Base-by-base conservation (phyloP, 108 stramenopile genomes). In the Aurantiochytrium sp. region DNA sequence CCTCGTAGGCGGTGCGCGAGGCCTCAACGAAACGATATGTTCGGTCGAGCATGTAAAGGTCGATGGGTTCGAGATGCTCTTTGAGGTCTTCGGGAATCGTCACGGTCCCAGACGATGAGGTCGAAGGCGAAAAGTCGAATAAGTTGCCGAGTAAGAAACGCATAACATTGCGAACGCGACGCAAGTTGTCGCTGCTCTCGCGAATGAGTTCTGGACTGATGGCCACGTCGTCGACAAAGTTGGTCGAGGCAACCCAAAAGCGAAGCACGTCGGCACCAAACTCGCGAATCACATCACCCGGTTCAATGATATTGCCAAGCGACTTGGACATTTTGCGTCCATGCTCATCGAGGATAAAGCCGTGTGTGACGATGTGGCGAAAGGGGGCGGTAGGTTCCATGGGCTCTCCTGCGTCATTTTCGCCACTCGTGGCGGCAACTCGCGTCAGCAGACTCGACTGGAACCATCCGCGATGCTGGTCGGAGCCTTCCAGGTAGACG, bases 311-410 rank as follows among this genome's bases (percentile, higher is more conserved):
- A 91, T 99, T 99, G 5, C 99, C 99, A 45, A 99, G 88, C 88
- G 94, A 93, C 92, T 99, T 99, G 91, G 96, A 96, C 99, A 99
- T 99, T 92, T 99, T 99, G 90, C 96, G 96, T 19, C 98, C 99
- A 90, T 98, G 97, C 91, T 98, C 98, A 90, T 99, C 99, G 53
- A 98, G 92, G 5, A 98, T 97, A 90, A 99, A 99, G 25, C 99
- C 99, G 92, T 99, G 99, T 43, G 99, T 99, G 60, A 99, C 92
- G 29, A 99, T 97, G 53, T 96, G 92, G 90, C 97, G 96, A 96
- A 96, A 99, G 8, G 98, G 98, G 53, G 97, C 89, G 21, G 35
- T 25, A 5, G 72, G 72, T 28, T 28, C 28, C 28, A 28, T 28
- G 28, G 28, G 28, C 0, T 28, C 28, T 28, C 28, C 28, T 28